These are phyloP conservation scores for Zelonia costaricensis DNA, from an alignment of 208 protist species.

Conservation along the genomic window DNA sequence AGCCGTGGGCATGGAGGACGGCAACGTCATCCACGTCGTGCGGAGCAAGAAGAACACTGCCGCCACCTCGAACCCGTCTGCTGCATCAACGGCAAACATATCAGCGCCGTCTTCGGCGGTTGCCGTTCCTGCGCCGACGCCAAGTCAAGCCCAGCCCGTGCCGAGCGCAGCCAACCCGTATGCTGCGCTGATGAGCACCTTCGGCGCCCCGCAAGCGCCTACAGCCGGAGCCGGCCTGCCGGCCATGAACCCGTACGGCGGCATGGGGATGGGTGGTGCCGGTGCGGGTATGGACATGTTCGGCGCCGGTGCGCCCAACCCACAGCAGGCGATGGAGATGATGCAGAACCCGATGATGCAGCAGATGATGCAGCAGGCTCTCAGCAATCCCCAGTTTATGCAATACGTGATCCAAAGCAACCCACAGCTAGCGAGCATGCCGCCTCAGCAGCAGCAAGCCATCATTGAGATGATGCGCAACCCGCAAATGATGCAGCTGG, in stretches of 20 bases:
- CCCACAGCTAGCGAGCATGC: constrained; percentile 35
- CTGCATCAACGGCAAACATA: constrained; percentile 4
- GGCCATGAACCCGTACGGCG: constrained; percentile 10
- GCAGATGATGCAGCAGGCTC: constrained; percentile 57
- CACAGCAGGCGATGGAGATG: constrained; percentile 39
- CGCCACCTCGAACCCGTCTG: constrained; percentile 2
- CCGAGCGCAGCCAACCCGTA: constrained; percentile 57
- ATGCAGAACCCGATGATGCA: constrained; percentile 71
- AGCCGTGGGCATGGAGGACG: constrained; percentile 73
- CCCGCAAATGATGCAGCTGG: constrained; percentile 39
- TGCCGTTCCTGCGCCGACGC: background rate
- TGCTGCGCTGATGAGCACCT: constrained; percentile 55
- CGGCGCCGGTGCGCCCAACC: constrained; percentile 3
- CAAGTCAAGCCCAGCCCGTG: constrained; percentile 6
- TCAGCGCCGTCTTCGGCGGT: constrained; percentile 8
- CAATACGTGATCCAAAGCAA: constrained; percentile 61
- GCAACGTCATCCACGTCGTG: constrained; percentile 86
- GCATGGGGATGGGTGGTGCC: constrained; percentile 22
- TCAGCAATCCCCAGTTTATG: constrained; percentile 69
- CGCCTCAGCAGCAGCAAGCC: constrained; percentile 48
- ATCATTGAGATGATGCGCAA: constrained; percentile 70
- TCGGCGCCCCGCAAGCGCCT: constrained; percentile 18
- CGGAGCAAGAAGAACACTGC: constrained; percentile 56
- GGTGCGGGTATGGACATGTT: constrained; percentile 11
- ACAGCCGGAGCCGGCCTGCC: background rate